These are phyloP conservation scores for Aureobasidium leucospermi DNA, from an alignment of 2,329 filamentous ascomycete species.

Conservation along the genomic window DNA sequence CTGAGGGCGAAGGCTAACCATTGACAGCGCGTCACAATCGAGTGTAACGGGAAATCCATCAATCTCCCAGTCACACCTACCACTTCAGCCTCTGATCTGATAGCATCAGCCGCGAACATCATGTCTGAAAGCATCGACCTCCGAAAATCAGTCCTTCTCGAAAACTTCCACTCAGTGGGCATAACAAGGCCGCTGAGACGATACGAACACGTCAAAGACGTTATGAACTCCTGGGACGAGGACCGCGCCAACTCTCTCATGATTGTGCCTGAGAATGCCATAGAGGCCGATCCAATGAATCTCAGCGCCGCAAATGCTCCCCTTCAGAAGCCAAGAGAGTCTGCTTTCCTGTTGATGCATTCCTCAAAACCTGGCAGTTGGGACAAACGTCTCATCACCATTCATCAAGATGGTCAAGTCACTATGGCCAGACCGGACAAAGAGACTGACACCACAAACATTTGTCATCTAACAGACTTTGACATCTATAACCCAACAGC, in stretches of 20 bases:
- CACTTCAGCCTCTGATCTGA: conserved; percentile 67
- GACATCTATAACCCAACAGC: conserved; percentile 78
- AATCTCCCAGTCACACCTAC: conserved; percentile 65
- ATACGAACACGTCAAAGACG: conserved; percentile 79
- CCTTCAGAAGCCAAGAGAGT: conserved; percentile 55
- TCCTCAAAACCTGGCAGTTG: conserved; percentile 78
- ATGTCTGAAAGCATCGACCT: conserved; percentile 59
- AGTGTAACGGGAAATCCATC: conserved; percentile 62
- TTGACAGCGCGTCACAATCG: conserved; percentile 59
- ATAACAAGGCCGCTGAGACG: conserved; percentile 75
- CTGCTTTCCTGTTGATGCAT: conserved; percentile 67
- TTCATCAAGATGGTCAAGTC: conserved; percentile 67
- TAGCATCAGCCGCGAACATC: conserved; percentile 57
- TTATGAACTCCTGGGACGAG: conserved; percentile 87
- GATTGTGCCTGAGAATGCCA: conserved; percentile 52
- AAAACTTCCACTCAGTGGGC: conserved; percentile 67
- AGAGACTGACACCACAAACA: conserved; percentile 58
- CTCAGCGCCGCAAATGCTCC: conserved; percentile 61
- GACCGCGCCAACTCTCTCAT: conserved; percentile 70
- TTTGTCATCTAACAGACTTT: conserved; percentile 86
- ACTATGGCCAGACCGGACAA: conserved; percentile 61
- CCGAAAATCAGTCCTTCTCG: conserved; percentile 62
- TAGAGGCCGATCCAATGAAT: conserved; percentile 47
- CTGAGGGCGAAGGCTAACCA: conserved; percentile 24
- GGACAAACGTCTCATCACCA: conserved; percentile 74